Base-by-base conservation (phyloP, 1,284 basidiomycete genomes). In the Ustilago xerochloae region DNA sequence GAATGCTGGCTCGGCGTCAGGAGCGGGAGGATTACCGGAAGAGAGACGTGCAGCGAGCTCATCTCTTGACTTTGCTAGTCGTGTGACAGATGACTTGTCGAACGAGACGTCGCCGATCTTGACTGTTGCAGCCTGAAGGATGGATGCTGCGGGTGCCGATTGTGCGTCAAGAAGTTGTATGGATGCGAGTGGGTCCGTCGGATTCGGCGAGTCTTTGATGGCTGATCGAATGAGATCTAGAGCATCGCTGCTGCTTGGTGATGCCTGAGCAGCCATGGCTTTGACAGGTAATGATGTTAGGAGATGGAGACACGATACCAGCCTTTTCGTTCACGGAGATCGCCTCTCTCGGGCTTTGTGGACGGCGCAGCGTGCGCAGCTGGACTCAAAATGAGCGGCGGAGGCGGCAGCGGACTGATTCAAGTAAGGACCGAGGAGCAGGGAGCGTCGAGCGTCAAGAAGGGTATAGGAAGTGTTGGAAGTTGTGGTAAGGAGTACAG, bases 1-100 rank as follows among this genome's bases (percentile, higher is more conserved):
- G 46, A 67, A 63, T 1, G 63, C 41, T 3, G 79, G 77, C 20
- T 77, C 67, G 3, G 58, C 49, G 22, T 60, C 64, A 6, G 68
- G 73, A 16, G 56, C 38, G 3, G 65, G 71, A 12, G 54, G 30
- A 15, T 58, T 33, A 45, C 56, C 41, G 26, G 70, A 59, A n/a
- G 55, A 38, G 6, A 67, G 51, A 16, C 45, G 56, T 13, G 62
- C 16, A 3, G 66, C 58, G 36, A 74, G 47, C 41, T 63, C 63
- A 29, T 75, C 64, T 53, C 72, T 58, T n/a, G 69, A 62, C 10
- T 70, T 61, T 18, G 76, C 62, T 1, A 80, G 52, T 9, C 78
- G 67, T 12, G 76, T 74, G 10, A 60, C 41, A 1, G 49, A 20
- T 18, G 53, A 39, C 13, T 65, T 65, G 46, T 45, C 35, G 22